Base-by-base conservation (phyloP, 208 protist genomes). In the Tritrichomonas foetus region DNA sequence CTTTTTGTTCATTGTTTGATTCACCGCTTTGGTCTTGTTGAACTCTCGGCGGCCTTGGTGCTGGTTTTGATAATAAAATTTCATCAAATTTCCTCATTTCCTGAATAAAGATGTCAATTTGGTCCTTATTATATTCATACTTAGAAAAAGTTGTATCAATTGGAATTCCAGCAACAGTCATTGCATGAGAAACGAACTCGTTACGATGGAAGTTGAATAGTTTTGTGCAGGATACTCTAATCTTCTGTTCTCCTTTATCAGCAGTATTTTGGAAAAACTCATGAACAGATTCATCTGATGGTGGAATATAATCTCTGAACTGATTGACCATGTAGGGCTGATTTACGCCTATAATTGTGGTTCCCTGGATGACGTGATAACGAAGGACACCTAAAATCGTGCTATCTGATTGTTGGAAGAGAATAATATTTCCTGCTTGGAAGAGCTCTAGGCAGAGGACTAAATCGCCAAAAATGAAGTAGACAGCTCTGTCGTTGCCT, bases 361-460 rank as follows among this genome's bases (percentile, higher is more conserved):
- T 89, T 13, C 78, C 78, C 8, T 44, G 47, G 16, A 89, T 89
- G 33, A 89, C 78, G 30, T 89, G 78, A 57, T 89, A 89, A n/a
- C 47, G 33, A 20, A 89, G 44, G 41, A 89, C 41, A n/a, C 47
- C 78, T 41, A 53, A 22, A 50, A 89, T 89, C 8, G 39, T 53
- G 33, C 39, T 89, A 36, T 89, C 44, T 20, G 78, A 33, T n/a
- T 55, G 3, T 57, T 89, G 78, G 9, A 89, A 57, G 8, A 89
- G 47, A 57, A 89, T 89, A 47, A 89, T 89, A 16, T 89, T 89
- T 39, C 78, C 78, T n/a, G 41, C 78, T 50, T 89, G 78, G 47
- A 89, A 89, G 20, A 89, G 78, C 27, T 89, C 78, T n/a, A 89
- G 47, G 30, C 78, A 89, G 0, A 89, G 47, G 1, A 14, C 3